A percentile compares a stretch with the other conserved stretches of the same genome.
Conservation (phyloP, 176 grass and related monocot species). For the Oryza coarctata region DNA sequence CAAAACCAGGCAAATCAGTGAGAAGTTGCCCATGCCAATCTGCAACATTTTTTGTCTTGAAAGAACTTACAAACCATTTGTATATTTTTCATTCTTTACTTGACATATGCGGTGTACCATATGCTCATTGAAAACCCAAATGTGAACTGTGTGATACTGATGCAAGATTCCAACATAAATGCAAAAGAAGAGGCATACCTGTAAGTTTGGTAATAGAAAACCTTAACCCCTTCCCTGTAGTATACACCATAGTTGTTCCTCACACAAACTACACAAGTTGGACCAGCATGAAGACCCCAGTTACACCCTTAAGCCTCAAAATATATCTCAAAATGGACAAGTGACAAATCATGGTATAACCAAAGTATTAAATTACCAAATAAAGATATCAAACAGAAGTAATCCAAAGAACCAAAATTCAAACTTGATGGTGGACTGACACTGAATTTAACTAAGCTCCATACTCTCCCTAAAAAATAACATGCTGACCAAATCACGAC, state of each 20-base stretch:
- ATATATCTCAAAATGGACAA: neutral
- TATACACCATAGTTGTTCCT: neutral
- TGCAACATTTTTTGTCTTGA: neutral
- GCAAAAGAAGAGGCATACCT: slow-evolving; percentile 54
- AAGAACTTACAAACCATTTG: slow-evolving; percentile 1
- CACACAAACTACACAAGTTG: neutral
- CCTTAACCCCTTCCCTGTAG: neutral
- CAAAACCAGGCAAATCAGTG: slow-evolving; percentile 11
- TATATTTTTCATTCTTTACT: neutral
- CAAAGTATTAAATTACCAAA: neutral
- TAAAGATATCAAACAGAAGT: neutral
- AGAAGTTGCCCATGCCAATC: neutral
- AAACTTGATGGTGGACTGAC: slow-evolving; percentile 3
- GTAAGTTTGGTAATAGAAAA: slow-evolving; percentile 71
- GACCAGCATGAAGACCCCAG: neutral
- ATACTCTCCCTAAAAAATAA: neutral
- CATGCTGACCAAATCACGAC: neutral
- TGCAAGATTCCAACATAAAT: slow-evolving; percentile 4
- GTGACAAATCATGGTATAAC: neutral
- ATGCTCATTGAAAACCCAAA: slow-evolving; percentile 1
- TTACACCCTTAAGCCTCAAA: neutral
- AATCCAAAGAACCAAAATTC: slow-evolving; percentile 15
- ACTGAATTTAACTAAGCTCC: slow-evolving; percentile 15
- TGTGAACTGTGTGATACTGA: neutral
- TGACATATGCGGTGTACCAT: neutral